A percentile compares a stretch with the other conserved stretches of the same genome.
These are phyloP conservation scores for Pulveroboletus sp. DNA, from an alignment of 768 basidiomycete species.

Conservation along the genomic window DNA sequence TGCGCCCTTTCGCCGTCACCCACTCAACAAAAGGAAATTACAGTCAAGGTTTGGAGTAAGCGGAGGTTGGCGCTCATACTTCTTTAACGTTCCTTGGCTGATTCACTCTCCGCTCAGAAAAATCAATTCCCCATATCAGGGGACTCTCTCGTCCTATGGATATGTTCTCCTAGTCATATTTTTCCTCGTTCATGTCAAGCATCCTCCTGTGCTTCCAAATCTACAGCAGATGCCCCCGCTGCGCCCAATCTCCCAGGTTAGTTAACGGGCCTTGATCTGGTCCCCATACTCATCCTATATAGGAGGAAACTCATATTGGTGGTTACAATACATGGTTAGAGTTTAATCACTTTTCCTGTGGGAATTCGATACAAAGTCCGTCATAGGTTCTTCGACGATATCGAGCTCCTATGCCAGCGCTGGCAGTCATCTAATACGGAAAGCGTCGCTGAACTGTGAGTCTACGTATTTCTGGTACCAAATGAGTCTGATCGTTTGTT, in stretches of 20 bases:
- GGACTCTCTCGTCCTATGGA: slow-evolving; percentile 94
- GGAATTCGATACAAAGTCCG: slow-evolving; percentile 8
- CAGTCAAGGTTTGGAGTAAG: slow-evolving; percentile 99
- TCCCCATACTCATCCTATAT: slow-evolving; percentile 12
- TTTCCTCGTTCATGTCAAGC: slow-evolving; percentile 96
- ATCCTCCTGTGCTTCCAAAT: slow-evolving; percentile 93
- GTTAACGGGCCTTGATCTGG: slow-evolving; percentile 15
- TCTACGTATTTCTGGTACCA: slow-evolving; percentile 10
- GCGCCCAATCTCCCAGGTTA: slow-evolving; percentile 75
- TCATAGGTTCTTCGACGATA: slow-evolving; percentile 92
- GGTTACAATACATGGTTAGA: slow-evolving; percentile 78
- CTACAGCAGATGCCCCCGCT: slow-evolving; percentile 92
- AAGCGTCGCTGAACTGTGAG: slow-evolving; percentile 87
- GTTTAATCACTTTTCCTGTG: slow-evolving; percentile 2
- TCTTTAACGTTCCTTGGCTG: not conserved
- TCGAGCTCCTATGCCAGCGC: slow-evolving; percentile 83
- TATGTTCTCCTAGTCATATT: slow-evolving; percentile 98
- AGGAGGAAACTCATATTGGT: slow-evolving; percentile 79
- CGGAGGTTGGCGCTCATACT: slow-evolving; percentile 51
- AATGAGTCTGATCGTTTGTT: slow-evolving; percentile 6
- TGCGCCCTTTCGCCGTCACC: slow-evolving; percentile 7
- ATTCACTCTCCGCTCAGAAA: slow-evolving; percentile 49
- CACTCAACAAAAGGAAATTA: slow-evolving; percentile 10
- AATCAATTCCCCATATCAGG: slow-evolving; percentile 98
- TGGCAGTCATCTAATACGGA: slow-evolving; percentile 96